phyloP scores from a whole-genome alignment of 441 rosid genomes.

The Syzygium syzygioides region DNA sequence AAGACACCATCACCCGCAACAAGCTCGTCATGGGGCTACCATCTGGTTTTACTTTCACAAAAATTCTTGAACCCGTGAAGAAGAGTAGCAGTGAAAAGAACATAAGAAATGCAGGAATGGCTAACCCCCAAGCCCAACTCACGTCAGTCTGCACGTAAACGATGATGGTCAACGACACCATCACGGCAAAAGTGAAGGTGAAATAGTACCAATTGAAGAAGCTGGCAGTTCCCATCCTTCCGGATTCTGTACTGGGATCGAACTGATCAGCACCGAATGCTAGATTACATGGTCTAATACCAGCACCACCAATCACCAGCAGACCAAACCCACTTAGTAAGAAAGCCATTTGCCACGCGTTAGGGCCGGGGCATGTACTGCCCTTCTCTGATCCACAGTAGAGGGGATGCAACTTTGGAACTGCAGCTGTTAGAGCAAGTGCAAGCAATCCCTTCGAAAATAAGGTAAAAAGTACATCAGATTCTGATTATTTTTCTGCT shows the following conservation, averaged over 20 bases:
- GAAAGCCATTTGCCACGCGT: constrained; percentile 1
- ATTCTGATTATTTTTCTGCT: not conserved
- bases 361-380: not conserved
- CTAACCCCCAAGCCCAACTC: constrained; percentile 11
- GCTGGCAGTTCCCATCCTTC: constrained; percentile 2
- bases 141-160: constrained; percentile 11
- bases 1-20: not conserved
- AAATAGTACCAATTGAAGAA: constrained; percentile 18
- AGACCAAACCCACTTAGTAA: constrained; percentile 2
- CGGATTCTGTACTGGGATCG: constrained; percentile 3
- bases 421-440: constrained; percentile 4
- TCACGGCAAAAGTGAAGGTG: constrained; percentile 9
- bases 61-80: constrained; percentile 9
- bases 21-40: constrained; percentile 3
- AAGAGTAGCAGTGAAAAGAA: not conserved
- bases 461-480: not conserved
- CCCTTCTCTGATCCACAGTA: not conserved
- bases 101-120: constrained; percentile 9
- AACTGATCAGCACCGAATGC: constrained; percentile 15
- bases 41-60: constrained; percentile 1
- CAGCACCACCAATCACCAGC: constrained; percentile 6
- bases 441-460: constrained; percentile 7
- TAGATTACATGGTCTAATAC: constrained; percentile 12
- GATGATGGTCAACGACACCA: constrained; percentile 1
- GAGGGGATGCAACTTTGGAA: constrained; percentile 1